Conservation (phyloP, 1,139 yeast species). For the Hemisphaericaspora lyxosophila region DNA sequence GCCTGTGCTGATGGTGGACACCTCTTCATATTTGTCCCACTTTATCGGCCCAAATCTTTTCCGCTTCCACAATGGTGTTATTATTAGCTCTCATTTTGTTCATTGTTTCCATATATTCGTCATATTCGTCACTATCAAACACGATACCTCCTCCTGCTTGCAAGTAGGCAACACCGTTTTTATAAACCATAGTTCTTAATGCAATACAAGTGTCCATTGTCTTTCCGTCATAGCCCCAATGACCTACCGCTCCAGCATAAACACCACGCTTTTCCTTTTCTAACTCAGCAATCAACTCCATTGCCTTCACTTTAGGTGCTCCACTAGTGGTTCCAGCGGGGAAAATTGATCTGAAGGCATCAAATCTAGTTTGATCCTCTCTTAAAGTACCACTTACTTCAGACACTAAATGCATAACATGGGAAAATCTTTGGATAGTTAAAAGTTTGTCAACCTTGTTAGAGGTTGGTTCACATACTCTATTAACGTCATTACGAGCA, state of each 20-base stretch:
- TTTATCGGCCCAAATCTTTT: slow-evolving; percentile 66
- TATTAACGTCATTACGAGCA: slow-evolving; percentile 92
- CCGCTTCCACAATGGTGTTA: slow-evolving; percentile 87
- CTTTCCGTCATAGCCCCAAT: slow-evolving; percentile 92
- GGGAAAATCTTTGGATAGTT: slow-evolving; percentile 92
- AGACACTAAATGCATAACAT: slow-evolving; percentile 93
- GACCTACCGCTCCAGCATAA: slow-evolving; percentile 99
- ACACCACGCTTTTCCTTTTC: slow-evolving; percentile 94
- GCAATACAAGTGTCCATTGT: slow-evolving; percentile 98
- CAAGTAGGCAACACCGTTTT: slow-evolving; percentile 84
- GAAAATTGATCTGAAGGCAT: slow-evolving; percentile 94
- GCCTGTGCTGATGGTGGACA: background rate
- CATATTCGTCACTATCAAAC: slow-evolving; percentile 89
- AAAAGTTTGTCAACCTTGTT: slow-evolving; percentile 85
- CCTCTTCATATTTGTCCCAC: slow-evolving; percentile 26
- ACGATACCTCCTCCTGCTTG: slow-evolving; percentile 99
- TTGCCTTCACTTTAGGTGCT: slow-evolving; percentile 95
- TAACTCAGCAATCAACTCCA: slow-evolving; percentile 88
- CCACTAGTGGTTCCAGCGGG: slow-evolving; percentile 99
- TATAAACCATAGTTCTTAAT: slow-evolving; percentile 91
- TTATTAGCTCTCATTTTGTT: slow-evolving; percentile 95
- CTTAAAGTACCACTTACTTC: slow-evolving; percentile 92
- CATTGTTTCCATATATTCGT: slow-evolving; percentile 94
- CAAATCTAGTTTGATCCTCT: slow-evolving; percentile 81
- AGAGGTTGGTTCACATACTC: slow-evolving; percentile 85